A percentile compares a stretch with the other conserved stretches of the same genome.
phyloP scores from a whole-genome alignment of 257 asterid species.

The Jasminum sambac region DNA sequence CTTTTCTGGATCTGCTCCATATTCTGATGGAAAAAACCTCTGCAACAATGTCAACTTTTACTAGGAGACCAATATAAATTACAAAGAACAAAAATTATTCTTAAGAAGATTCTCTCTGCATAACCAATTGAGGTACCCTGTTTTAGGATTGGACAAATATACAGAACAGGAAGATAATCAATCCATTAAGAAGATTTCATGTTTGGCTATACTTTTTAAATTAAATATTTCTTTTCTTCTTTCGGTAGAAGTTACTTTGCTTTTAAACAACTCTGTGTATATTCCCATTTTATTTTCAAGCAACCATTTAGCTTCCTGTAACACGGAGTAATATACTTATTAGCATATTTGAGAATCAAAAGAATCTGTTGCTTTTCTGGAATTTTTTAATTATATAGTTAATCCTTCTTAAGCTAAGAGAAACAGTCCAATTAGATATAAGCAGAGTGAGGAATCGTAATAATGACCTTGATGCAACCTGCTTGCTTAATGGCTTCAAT shows the following conservation, averaged over 20 bases:
- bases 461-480: slow-evolving; percentile 71
- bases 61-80: background rate
- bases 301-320: background rate
- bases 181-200: background rate
- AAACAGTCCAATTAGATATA: background rate
- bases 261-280: too few species aligned
- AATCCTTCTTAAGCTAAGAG: background rate
- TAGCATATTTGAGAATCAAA: background rate
- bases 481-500: slow-evolving; percentile 67
- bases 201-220: background rate
- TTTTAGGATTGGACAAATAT: background rate
- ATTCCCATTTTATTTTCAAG: background rate
- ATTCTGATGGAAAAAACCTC: slow-evolving; percentile 94
- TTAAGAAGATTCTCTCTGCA: background rate
- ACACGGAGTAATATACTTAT: background rate
- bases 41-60: slow-evolving; percentile 34
- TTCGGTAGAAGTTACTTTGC: too few species aligned
- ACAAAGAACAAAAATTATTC: background rate
- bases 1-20: slow-evolving; percentile 81
- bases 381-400: background rate
- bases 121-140: background rate
- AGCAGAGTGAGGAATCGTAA: background rate
- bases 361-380: background rate
- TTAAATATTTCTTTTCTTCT: too few species aligned
- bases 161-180: background rate